Conservation (phyloP, 192 early-diverging fungal species). For the Coemansia sp. region DNA sequence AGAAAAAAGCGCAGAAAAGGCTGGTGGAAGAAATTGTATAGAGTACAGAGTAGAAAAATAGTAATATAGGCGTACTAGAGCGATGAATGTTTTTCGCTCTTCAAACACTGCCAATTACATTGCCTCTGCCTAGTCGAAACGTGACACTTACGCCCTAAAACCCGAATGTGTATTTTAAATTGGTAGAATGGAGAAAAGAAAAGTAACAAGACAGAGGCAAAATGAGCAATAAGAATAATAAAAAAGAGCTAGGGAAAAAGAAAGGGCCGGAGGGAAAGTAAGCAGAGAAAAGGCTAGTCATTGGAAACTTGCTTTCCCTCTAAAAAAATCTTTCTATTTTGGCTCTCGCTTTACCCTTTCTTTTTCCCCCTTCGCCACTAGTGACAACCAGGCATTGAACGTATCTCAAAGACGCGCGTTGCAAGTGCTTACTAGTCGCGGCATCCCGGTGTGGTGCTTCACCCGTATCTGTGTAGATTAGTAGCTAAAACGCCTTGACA, state of each 20-base stretch:
- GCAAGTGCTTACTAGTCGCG: no score
- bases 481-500: no score
- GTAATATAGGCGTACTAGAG: neutral
- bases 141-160: slow-evolving; percentile 17
- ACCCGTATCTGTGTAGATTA: no score
- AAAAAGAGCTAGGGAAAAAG: slow-evolving; percentile 7
- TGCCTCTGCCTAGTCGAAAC: neutral
- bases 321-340: neutral
- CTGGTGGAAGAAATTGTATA: neutral
- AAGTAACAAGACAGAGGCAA: slow-evolving; percentile 13
- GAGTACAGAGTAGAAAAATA: neutral
- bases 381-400: no score
- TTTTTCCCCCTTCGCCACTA: neutral
- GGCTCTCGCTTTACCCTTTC: neutral
- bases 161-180: slow-evolving; percentile 9
- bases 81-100: neutral
- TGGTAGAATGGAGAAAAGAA: slow-evolving; percentile 6
- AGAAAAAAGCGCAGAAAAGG: neutral
- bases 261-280: neutral
- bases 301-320: neutral
- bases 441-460: no score
- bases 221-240: slow-evolving; percentile 9
- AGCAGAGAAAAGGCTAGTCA: neutral
- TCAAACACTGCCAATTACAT: neutral
- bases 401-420: no score